These are phyloP conservation scores for Anthracocystis panici-leucophaei DNA, from an alignment of 1,284 basidiomycete genomes.

Conservation along the genomic window DNA sequence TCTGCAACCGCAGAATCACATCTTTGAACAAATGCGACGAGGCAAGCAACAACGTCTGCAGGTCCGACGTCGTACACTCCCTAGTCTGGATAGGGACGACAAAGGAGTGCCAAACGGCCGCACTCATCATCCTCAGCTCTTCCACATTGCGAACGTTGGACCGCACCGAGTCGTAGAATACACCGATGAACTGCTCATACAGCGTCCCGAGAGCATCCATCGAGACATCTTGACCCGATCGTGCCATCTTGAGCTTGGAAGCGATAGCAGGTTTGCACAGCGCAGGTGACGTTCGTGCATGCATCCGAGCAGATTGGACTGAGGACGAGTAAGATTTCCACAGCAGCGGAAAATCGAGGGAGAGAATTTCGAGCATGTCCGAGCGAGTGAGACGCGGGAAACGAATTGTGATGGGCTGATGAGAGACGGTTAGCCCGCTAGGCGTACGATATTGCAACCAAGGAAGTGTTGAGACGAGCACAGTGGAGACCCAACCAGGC, in stretches of 20 bases:
- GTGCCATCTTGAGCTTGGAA: constrained; percentile 22
- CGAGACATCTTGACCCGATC: constrained; percentile 19
- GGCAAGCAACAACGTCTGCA: constrained; percentile 45
- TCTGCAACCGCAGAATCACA: constrained; percentile 56
- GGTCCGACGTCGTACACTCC: constrained; percentile 25
- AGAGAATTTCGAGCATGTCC: constrained; percentile 52
- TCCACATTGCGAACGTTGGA: constrained; percentile 53
- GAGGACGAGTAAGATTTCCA: constrained; percentile 37
- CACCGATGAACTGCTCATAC: constrained; percentile 42
- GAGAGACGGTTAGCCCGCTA: constrained; percentile 44
- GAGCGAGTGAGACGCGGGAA: constrained; percentile 42
- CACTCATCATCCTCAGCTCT: constrained; percentile 53
- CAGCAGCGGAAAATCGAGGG: constrained; percentile 35
- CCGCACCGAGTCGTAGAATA: constrained; percentile 62
- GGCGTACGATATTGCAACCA: constrained; percentile 58
- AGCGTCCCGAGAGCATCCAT: constrained; percentile 22
- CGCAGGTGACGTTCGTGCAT: constrained; percentile 26
- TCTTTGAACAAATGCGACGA: constrained; percentile 53
- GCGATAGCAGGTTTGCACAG: constrained; percentile 17
- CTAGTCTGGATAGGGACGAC: constrained; percentile 52
- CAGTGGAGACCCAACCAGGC: constrained; percentile 44
- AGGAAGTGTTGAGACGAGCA: constrained; percentile 51
- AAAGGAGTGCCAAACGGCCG: constrained; percentile 61
- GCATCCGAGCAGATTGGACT: constrained; percentile 36
- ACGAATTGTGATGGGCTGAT: constrained; percentile 51